A percentile compares a stretch with the other conserved stretches of the same genome.
Evolutionary conservation across 306 rosid genomes (phyloP).

Genomic region (Canavalia ensiformis): DNA sequence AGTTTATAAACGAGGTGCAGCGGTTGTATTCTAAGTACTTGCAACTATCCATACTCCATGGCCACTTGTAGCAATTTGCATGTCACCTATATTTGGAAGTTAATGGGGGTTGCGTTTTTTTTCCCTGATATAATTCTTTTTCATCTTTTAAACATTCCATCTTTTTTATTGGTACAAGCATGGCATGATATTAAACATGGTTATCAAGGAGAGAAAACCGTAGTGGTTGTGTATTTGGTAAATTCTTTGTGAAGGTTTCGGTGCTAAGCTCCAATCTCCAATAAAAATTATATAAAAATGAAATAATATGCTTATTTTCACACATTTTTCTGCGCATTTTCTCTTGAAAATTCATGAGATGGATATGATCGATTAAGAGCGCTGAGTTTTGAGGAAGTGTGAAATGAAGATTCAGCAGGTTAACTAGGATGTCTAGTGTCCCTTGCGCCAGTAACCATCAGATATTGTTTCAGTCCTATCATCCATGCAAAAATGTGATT

Average conservation of each 20-base stretch:
- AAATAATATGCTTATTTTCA: neutral
- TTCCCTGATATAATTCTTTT: neutral
- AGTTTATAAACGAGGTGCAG: conserved; percentile 10
- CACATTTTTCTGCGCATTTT: neutral
- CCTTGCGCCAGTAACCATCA: conserved; percentile 18
- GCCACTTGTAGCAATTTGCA: neutral
- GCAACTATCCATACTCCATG: conserved; percentile 8
- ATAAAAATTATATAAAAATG: neutral
- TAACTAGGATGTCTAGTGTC: neutral
- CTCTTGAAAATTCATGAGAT: neutral
- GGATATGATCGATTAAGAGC: neutral
- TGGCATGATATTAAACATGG: neutral
- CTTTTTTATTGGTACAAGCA: neutral
- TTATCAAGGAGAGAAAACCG: neutral
- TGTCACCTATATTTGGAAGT: conserved; percentile 23
- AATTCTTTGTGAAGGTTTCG: neutral
- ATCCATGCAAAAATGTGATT: conserved; percentile 40
- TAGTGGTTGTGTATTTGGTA: neutral
- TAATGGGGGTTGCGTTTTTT: neutral
- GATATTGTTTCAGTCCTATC: conserved; percentile 19
- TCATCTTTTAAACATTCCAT: neutral
- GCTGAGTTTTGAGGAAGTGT: neutral
- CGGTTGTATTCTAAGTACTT: conserved; percentile 15
- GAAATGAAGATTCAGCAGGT: neutral
- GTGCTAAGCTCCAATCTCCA: neutral